Evolutionary conservation across 192 early-diverging fungal genomes (phyloP), one percentile per base, ranked within the genome.

Genomic region (Cetraspora pellucida): DNA sequence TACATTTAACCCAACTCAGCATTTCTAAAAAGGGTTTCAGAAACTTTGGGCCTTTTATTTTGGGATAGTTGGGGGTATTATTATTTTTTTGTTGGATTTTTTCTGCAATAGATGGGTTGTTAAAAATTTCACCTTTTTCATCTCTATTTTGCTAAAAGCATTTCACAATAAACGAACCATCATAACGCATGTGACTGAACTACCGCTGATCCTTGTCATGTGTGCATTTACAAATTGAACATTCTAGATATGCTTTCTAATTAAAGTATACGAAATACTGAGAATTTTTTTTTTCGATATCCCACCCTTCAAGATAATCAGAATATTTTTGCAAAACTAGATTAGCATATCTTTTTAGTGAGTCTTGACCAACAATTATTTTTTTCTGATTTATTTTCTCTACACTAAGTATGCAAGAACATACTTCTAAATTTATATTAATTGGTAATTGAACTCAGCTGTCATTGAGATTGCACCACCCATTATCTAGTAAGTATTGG

Each of bases 11-110:
- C 37, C 37, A 37, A 37, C 37, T 37, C 7, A 7, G 37, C 37
- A 37, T 37, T 37, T 37, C 37, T 37, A 37, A 37, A 37, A 37
- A 37, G 7, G 37, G 37, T 37, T 37, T 37, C 7, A 7, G 37
- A 37, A 37, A 37, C 37, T 37, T 31, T 9, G 60, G 21, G 8
- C 30, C 60, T n/a, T 63, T 63, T 63, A 31, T 27, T 27, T 63
- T 63, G 4, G 5, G 14, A 63, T 3, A 63, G 60, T 7, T 23
- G 11, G 25, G 60, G 13, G 19, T 14, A 30, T 63, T 63, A 19
- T 63, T 63, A 63, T 63, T 63, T 63, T 63, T 27, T 63, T 63
- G 60, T 13, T 23, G 14, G 11, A 37, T 37, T 37, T 37, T 37
- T 37, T 37, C 1, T 1, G 7, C 1, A 1, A 37, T 37, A 37